phyloP scores from a whole-genome alignment of 75 land plant species.

The Picea sitchensis region DNA sequence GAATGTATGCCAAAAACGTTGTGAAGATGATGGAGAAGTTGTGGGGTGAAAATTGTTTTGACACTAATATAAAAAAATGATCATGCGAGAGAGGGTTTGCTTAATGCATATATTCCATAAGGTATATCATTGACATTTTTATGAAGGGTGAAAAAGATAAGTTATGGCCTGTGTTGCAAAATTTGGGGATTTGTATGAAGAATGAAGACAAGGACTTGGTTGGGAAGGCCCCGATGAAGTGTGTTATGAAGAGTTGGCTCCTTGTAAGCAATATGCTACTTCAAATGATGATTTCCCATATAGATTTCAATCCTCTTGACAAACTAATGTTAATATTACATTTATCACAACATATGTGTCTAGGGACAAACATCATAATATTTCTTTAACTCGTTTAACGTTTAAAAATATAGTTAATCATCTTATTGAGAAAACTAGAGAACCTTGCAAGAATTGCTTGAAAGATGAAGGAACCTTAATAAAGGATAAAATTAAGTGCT shows the following conservation, averaged over 20 bases:
- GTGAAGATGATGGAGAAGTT: constrained; percentile 94
- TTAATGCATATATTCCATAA: constrained; percentile 86
- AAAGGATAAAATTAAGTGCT: constrained; percentile 56
- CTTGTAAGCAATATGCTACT: constrained; percentile 68
- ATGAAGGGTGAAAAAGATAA: constrained; percentile 94
- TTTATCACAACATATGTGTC: constrained; percentile 61
- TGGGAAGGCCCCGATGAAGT: constrained; percentile 77
- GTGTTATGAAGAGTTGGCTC: constrained; percentile 85
- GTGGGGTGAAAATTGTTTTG: constrained; percentile 95
- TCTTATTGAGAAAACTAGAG: constrained; percentile 46
- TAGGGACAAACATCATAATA: constrained; percentile 54
- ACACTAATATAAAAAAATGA: constrained; percentile 86
- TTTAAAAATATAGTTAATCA: constrained; percentile 42
- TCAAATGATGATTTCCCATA: constrained; percentile 84
- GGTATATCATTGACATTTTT: constrained; percentile 74
- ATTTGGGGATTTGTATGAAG: constrained; percentile 61
- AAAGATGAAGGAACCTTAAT: constrained; percentile 57
- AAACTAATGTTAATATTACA: constrained; percentile 52
- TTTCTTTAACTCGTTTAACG: constrained; percentile 50
- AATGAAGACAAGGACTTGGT: constrained; percentile 73
- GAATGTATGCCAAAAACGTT: constrained; percentile 90
- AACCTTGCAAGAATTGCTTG: constrained; percentile 55
- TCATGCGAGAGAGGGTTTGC: constrained; percentile 90
- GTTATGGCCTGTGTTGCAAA: constrained; percentile 84
- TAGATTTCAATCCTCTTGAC: constrained; percentile 65